phyloP scores from a whole-genome alignment of 1,284 basidiomycete species.

The Moesziomyces parantarcticus region DNA sequence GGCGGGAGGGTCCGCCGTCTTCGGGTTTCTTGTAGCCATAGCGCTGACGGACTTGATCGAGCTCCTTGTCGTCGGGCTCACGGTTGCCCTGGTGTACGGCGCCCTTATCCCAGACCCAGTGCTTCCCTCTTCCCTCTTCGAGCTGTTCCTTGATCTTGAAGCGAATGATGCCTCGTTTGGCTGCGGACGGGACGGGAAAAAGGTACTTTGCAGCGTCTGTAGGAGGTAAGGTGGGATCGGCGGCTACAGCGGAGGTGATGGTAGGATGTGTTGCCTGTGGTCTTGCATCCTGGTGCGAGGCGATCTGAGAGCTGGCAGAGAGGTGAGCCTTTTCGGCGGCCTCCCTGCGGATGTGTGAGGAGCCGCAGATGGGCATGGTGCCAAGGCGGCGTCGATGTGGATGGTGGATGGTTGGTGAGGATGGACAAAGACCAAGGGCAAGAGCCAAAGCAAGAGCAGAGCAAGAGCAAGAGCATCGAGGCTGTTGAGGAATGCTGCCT shows the following conservation, averaged over 20 bases:
- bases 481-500: too few relatives aligned
- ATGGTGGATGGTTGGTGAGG: not conserved
- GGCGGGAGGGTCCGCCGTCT: constrained; percentile 56
- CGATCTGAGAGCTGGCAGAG: constrained; percentile 41
- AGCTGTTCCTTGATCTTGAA: constrained; percentile 63
- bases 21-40: constrained; percentile 55
- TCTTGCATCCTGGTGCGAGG: constrained; percentile 32
- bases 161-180: constrained; percentile 53
- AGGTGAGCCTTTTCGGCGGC: constrained; percentile 39
- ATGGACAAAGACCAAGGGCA: too few relatives aligned
- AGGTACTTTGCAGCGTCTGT: constrained; percentile 52
- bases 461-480: too few relatives aligned
- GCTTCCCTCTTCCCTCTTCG: constrained; percentile 56
- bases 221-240: constrained; percentile 51
- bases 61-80: constrained; percentile 61
- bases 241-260: constrained; percentile 63
- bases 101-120: constrained; percentile 65
- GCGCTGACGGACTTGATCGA: constrained; percentile 49
- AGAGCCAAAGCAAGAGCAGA: too few relatives aligned
- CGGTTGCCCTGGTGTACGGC: constrained; percentile 55
- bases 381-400: not conserved
- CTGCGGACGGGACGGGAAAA: constrained; percentile 53
- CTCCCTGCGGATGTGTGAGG: constrained; percentile 25
- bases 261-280: constrained; percentile 51
- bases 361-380: constrained; percentile 46